Evolutionary conservation across 192 early-diverging fungal species (phyloP).

Genomic region (Backusella australiensis): DNA sequence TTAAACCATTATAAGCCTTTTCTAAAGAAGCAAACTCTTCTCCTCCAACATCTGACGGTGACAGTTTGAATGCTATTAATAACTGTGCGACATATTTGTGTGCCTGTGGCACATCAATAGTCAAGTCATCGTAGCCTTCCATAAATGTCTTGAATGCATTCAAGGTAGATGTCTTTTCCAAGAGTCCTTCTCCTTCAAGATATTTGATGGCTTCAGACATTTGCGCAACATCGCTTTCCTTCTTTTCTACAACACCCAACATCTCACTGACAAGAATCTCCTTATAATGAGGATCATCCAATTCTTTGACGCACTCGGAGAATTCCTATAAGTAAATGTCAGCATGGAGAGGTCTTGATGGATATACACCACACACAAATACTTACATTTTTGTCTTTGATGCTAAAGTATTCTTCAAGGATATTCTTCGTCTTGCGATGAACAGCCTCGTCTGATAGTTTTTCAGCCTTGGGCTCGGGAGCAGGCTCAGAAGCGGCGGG

Average conservation of each 20-base stretch:
- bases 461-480: neutral
- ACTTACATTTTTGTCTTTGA: slow-evolving; percentile 27
- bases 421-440: slow-evolving; percentile 31
- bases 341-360: too few species aligned
- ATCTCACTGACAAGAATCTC: slow-evolving; percentile 19
- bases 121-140: slow-evolving; percentile 35
- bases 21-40: neutral
- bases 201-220: slow-evolving; percentile 3
- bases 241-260: slow-evolving; percentile 25
- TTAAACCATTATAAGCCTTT: neutral
- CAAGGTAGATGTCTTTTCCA: slow-evolving; percentile 9
- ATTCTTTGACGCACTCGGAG: slow-evolving; percentile 25
- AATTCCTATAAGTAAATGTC: slow-evolving; percentile 6
- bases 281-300: slow-evolving; percentile 13
- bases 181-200: slow-evolving; percentile 16
- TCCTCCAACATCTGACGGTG: slow-evolving; percentile 4
- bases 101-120: slow-evolving; percentile 38
- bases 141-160: slow-evolving; percentile 31
- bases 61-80: neutral
- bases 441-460: slow-evolving; percentile 16
- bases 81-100: slow-evolving; percentile 28
- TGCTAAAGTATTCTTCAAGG: slow-evolving; percentile 30
- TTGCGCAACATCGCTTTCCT: slow-evolving; percentile 15
- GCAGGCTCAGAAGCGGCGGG: slow-evolving; percentile 12
- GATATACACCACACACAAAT: too few species aligned